Base-by-base conservation (phyloP, 768 basidiomycete genomes). In the Chiua virens region DNA sequence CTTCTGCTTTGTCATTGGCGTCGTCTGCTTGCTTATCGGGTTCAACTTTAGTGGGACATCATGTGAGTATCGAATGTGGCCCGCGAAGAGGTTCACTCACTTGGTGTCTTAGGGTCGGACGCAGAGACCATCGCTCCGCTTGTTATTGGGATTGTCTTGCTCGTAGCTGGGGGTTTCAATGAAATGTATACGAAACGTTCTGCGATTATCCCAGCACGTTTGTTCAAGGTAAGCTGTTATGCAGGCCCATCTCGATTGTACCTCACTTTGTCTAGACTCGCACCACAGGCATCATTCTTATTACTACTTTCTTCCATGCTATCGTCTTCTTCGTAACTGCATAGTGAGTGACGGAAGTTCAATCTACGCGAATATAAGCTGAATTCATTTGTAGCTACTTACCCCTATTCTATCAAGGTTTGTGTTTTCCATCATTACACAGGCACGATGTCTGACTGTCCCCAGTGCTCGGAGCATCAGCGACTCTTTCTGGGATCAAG, bases 131-230 rank as follows among this genome's bases (percentile, higher is more conserved):
- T 92, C 18, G 71, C 79, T 8, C 74, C 85, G 1, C 69, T 91
- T n/a, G 73, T 70, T 7, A 66, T 87, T 41, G 89, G 90, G 22
- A 61, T 75, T 38, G 73, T 73, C 0, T 52, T 84, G 10, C 69
- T 92, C 6, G 27, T 88, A 14, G 40, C 59, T 3, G 82, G 77
- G 10, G 75, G 66, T 3, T 54, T 86, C 6, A 85, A 87, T 51
- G 89, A 92, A 64, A 43, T 68, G 3, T 76, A 66, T 55, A 92
- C 89, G 1, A 77, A 62, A 17, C 75, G 85, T 14, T 82, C 85
- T 5, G 85, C 87, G 0, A 86, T 92, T 48, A 59, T 92, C 13
- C 89, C 89, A 21, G 81, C 87, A 8, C 80, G 89, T 11, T 61
- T 91, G 27, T 90, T 91, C 73, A 82, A 80, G 71, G 86, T 82